Percentiles rank a stretch among this genome's conserved stretches.
phyloP scores from a whole-genome alignment of 164 flowering plant genomes.

The Umbilicus rupestris region DNA sequence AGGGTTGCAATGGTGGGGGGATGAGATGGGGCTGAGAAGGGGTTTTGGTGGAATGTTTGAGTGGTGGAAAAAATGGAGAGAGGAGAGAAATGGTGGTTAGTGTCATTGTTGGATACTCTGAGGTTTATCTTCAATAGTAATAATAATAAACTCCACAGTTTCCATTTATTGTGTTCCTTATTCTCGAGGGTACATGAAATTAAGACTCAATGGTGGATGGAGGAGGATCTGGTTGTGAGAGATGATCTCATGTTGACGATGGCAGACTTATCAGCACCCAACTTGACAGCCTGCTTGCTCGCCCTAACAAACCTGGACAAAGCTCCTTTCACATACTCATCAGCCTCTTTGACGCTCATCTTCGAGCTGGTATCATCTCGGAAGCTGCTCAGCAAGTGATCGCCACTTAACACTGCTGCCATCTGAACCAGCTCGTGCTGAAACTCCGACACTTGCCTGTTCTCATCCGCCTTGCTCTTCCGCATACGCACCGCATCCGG shows the following conservation, averaged over 20 bases:
- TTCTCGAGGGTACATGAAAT: too few relatives aligned
- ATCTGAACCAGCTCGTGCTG: conserved; percentile 79
- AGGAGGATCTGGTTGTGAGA: conserved; percentile 69
- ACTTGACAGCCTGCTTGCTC: conserved; percentile 65
- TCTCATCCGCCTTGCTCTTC: conserved; percentile 38
- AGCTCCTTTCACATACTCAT: conserved; percentile 61
- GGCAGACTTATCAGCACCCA: conserved; percentile 80
- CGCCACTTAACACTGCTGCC: conserved; percentile 82
- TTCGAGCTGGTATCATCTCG: conserved; percentile 59
- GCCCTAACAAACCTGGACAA: conserved; percentile 71
- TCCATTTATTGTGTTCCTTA: too few relatives aligned
- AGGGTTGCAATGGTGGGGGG: conserved; percentile 9
- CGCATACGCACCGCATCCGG: conserved; percentile 49
- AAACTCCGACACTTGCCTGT: conserved; percentile 38
- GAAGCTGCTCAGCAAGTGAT: conserved; percentile 71
- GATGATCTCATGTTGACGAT: conserved; percentile 95
- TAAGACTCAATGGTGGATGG: conserved; percentile 21
- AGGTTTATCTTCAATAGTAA: too few relatives aligned
- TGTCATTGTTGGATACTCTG: conserved; percentile 1
- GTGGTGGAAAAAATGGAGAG: conserved; percentile 21
- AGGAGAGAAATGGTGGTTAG: background rate
- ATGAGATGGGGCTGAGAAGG: conserved; percentile 9
- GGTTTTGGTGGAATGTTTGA: conserved; percentile 13
- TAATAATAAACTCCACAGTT: too few relatives aligned
- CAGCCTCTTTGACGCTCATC: conserved; percentile 73